Evolutionary conservation across 2,329 filamentous ascomycete genomes (phyloP).

Genomic region (Claviceps monticola): DNA sequence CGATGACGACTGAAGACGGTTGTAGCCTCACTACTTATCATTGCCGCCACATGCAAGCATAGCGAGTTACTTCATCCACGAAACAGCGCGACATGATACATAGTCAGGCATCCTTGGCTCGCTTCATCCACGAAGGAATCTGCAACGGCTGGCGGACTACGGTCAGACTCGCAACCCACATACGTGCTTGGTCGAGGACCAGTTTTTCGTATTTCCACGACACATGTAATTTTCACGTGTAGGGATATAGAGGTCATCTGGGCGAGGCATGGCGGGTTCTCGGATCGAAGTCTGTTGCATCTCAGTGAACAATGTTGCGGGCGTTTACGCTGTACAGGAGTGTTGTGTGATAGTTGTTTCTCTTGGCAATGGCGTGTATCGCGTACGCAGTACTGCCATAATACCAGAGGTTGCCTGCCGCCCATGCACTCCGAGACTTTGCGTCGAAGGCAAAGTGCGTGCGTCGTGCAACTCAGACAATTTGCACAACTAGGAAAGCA

Average conservation of each 20-base stretch:
- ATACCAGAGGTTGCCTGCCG: no score
- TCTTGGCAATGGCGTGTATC: no score
- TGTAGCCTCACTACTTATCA: not conserved
- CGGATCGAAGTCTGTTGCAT: not conserved
- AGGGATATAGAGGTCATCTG: not conserved
- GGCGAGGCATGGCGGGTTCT: not conserved
- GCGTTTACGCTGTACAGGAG: no score
- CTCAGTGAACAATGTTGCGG: not conserved
- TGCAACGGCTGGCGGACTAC: not conserved
- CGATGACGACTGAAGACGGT: slow-evolving; percentile 18
- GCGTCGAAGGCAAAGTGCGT: not conserved
- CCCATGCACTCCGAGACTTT: not conserved
- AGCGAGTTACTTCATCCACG: not conserved
- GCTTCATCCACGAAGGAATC: not conserved
- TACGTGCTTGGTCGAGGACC: not conserved
- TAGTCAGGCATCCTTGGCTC: not conserved
- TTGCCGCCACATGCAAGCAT: not conserved
- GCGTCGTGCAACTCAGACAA: not conserved
- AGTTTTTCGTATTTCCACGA: not conserved
- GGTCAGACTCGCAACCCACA: not conserved
- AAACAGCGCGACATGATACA: not conserved
- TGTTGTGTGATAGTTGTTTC: no score
- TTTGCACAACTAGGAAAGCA: not conserved
- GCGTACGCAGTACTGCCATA: no score
- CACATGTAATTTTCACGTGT: not conserved